These are phyloP conservation scores for Vitis riparia DNA, from an alignment of 164 flowering plant genomes.

Conservation along the genomic window DNA sequence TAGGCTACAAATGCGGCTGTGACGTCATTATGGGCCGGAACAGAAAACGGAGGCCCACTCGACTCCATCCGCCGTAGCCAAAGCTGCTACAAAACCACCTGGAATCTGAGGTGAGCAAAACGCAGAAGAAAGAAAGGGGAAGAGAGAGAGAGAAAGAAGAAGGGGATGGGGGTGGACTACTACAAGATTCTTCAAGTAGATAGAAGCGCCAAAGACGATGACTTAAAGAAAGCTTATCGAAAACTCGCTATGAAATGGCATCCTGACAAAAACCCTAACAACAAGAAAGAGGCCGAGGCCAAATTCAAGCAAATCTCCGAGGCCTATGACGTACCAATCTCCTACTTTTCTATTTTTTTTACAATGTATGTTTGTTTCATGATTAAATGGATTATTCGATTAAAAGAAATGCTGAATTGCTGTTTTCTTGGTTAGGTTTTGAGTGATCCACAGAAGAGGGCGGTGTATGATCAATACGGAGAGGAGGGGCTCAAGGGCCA, in stretches of 20 bases:
- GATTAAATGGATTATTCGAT: background rate
- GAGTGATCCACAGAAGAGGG: conserved; percentile 87
- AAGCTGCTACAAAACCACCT: too few species aligned
- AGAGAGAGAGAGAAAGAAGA: conserved; percentile 13
- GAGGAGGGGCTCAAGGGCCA: conserved; percentile 88
- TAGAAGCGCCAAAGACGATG: conserved; percentile 73
- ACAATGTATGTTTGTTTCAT: background rate
- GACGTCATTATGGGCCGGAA: too few species aligned
- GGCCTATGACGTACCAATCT: conserved; percentile 75
- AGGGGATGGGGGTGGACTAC: conserved; percentile 79
- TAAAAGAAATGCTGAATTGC: background rate
- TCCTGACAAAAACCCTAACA: conserved; percentile 89
- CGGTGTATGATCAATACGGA: conserved; percentile 85
- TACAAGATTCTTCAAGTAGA: conserved; percentile 82
- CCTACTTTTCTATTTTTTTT: background rate
- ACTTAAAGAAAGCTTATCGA: conserved; percentile 88
- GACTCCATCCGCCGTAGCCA: too few species aligned
- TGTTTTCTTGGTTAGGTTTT: conserved; percentile 49
- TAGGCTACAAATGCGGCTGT: too few species aligned
- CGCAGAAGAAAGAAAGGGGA: background rate
- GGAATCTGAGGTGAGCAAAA: background rate
- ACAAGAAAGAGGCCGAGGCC: conserved; percentile 89
- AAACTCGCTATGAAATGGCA: conserved; percentile 98
- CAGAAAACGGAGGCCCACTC: too few species aligned
- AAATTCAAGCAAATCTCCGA: conserved; percentile 93